phyloP scores from a whole-genome alignment of 345 rosid genomes.

The Gossypioides kirkii region DNA sequence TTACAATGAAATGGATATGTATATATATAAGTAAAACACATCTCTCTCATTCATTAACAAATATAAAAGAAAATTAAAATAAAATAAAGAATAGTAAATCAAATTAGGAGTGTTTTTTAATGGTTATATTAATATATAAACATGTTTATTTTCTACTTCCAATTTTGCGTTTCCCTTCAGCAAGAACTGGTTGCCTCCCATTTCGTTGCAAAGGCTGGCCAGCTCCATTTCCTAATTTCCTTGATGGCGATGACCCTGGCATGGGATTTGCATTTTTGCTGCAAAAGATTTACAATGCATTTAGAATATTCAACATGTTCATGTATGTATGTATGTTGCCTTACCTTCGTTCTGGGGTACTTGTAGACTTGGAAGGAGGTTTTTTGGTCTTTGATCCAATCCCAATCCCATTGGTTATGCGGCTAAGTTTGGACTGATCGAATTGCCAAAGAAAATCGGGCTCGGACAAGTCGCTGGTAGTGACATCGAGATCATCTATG shows the following conservation, averaged over 20 bases:
- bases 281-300: constrained; percentile 15
- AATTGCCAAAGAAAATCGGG: constrained; percentile 87
- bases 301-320: neutral
- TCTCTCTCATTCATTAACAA: constrained; percentile 13
- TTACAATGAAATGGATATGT: constrained; percentile 16
- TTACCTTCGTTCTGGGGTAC: constrained; percentile 48
- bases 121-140: constrained; percentile 3
- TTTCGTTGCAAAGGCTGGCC: constrained; percentile 35
- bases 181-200: constrained; percentile 49
- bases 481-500: constrained; percentile 74
- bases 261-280: constrained; percentile 45
- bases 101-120: constrained; percentile 22
- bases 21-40: constrained; percentile 3
- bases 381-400: constrained; percentile 47
- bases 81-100: constrained; percentile 27
- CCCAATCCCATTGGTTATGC: constrained; percentile 40
- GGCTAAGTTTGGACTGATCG: constrained; percentile 59
- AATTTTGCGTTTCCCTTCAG: constrained; percentile 60
- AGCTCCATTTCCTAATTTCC: constrained; percentile 47
- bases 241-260: constrained; percentile 62
- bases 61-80: constrained; percentile 15
- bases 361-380: constrained; percentile 49
- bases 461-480: constrained; percentile 83
- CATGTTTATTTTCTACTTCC: constrained; percentile 50
- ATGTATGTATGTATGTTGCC: neutral